These are phyloP conservation scores for Ogataea pini DNA, from an alignment of 805 yeast genomes.

Conservation along the genomic window DNA sequence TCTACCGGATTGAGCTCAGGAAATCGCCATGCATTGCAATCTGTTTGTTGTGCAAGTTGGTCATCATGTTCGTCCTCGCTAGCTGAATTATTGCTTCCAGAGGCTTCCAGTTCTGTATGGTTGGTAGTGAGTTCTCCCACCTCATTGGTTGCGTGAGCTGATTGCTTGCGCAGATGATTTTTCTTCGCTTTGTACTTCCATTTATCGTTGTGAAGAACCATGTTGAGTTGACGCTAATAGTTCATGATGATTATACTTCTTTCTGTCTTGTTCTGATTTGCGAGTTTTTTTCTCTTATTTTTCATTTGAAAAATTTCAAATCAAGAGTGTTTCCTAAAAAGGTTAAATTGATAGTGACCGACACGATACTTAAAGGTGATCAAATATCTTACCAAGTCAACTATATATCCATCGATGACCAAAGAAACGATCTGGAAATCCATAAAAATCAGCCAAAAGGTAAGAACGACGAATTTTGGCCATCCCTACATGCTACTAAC, in stretches of 20 bases:
- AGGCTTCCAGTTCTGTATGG: too few relatives aligned
- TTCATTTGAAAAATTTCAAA: neutral
- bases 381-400: too few relatives aligned
- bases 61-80: too few relatives aligned
- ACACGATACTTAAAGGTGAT: too few relatives aligned
- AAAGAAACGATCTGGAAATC: constrained; percentile 31
- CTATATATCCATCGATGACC: constrained; percentile 23
- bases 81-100: too few relatives aligned
- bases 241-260: too few relatives aligned
- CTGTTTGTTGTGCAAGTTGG: too few relatives aligned
- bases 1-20: constrained; percentile 13
- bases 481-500: too few relatives aligned
- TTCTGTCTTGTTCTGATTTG: too few relatives aligned
- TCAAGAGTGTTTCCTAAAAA: neutral
- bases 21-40: constrained; percentile 35
- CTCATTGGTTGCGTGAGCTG: constrained; percentile 18
- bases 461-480: too few relatives aligned
- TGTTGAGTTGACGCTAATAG: too few relatives aligned
- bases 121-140: neutral
- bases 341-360: constrained; percentile 1
- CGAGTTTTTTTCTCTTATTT: neutral
- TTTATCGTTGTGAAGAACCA: constrained; percentile 55
- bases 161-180: constrained; percentile 46
- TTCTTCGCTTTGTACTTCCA: constrained; percentile 51
- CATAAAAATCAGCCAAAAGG: constrained; percentile 27